Evolutionary conservation across 2,329 filamentous ascomycete species (phyloP).

Genomic region (Sporothrix luriei): DNA sequence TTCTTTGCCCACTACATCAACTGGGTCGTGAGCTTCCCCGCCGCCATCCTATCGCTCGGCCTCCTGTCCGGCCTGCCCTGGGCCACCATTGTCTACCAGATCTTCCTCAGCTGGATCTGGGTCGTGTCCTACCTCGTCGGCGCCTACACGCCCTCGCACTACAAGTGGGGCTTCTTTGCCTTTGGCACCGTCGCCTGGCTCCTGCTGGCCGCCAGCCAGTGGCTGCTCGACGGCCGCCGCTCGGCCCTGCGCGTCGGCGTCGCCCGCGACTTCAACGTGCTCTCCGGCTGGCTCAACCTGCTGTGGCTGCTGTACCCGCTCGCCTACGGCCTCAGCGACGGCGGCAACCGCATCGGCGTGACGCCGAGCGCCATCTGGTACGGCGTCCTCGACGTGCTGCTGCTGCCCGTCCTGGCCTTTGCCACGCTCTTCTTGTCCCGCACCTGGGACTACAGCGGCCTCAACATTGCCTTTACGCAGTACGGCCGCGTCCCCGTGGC

Average conservation of each 20-base stretch:
- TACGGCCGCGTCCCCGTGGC: constrained; percentile 54
- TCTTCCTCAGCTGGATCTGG: constrained; percentile 56
- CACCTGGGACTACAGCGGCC: constrained; percentile 54
- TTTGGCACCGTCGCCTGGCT: constrained; percentile 55
- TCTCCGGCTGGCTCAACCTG: constrained; percentile 54
- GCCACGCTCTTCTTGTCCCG: constrained; percentile 50
- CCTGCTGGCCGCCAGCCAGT: constrained; percentile 52
- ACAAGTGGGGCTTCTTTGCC: constrained; percentile 62
- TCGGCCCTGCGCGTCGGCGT: constrained; percentile 49
- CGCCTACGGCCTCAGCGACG: constrained; percentile 56
- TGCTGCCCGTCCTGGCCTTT: constrained; percentile 50
- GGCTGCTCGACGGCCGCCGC: constrained; percentile 45
- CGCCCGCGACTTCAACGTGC: constrained; percentile 49
- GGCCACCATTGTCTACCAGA: constrained; percentile 57
- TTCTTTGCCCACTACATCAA: constrained; percentile 61
- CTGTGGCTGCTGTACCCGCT: constrained; percentile 60
- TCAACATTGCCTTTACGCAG: constrained; percentile 59
- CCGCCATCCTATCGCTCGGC: constrained; percentile 51
- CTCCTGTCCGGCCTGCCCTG: constrained; percentile 56
- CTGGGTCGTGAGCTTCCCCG: constrained; percentile 57
- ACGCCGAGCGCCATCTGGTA: constrained; percentile 55
- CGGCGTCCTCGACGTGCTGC: constrained; percentile 56
- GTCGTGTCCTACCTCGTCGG: constrained; percentile 54
- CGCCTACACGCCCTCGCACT: constrained; percentile 52
- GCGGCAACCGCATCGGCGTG: constrained; percentile 54